A percentile compares a stretch with the other conserved stretches of the same genome.
Evolutionary conservation across 805 yeast species (phyloP).

Genomic region (Saturnispora quitensis): DNA sequence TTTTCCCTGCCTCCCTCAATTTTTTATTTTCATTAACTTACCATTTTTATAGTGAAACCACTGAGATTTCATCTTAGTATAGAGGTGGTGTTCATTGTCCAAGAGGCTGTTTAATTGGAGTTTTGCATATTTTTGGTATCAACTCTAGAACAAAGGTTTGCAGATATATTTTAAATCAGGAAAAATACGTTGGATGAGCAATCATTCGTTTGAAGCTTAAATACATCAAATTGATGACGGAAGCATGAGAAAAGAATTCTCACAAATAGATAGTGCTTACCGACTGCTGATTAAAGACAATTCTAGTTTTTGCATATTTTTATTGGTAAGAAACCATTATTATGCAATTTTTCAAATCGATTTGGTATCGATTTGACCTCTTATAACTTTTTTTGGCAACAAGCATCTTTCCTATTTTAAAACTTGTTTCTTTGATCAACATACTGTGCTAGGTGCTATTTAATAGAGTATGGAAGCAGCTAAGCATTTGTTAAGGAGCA

Average conservation of each 20-base stretch:
- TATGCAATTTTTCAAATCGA: background rate
- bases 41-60: background rate
- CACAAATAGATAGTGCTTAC: too few relatives aligned
- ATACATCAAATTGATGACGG: too few relatives aligned
- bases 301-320: too few relatives aligned
- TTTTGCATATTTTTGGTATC: too few relatives aligned
- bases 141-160: too few relatives aligned
- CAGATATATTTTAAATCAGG: too few relatives aligned
- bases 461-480: constrained; percentile 8
- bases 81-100: background rate
- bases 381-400: background rate
- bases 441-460: background rate
- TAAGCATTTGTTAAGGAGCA: constrained; percentile 53
- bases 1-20: background rate
- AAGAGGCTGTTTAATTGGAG: too few relatives aligned
- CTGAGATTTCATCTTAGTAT: background rate
- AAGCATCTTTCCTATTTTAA: background rate
- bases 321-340: too few relatives aligned
- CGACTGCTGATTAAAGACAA: too few relatives aligned
- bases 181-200: too few relatives aligned
- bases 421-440: background rate
- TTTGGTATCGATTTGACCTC: background rate
- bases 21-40: background rate
- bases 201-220: too few relatives aligned
- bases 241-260: too few relatives aligned